These are phyloP conservation scores for Astathelohania contejeani DNA, from an alignment of 371 early-diverging fungal genomes.

Conservation along the genomic window DNA sequence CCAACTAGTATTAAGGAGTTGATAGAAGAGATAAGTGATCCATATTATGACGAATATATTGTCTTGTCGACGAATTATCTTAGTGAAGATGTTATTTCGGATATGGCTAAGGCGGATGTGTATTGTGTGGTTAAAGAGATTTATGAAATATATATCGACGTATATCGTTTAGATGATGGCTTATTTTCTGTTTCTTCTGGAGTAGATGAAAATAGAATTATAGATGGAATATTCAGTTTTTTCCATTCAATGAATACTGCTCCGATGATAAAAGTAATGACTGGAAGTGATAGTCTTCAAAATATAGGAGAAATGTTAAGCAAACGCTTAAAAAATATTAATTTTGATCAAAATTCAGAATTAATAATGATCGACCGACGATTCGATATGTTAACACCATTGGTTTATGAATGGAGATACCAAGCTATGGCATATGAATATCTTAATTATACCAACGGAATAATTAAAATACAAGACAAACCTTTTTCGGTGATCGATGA, in stretches of 20 bases:
- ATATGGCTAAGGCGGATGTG: slow-evolving; percentile 44
- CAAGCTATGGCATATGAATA: slow-evolving; percentile 47
- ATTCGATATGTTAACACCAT: slow-evolving; percentile 49
- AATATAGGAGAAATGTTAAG: slow-evolving; percentile 7
- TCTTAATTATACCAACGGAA: slow-evolving; percentile 35
- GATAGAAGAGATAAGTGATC: slow-evolving; percentile 38
- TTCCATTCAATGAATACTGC: slow-evolving; percentile 30
- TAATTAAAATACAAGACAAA: slow-evolving; percentile 24
- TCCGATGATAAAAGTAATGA: slow-evolving; percentile 32
- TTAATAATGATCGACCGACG: slow-evolving; percentile 44
- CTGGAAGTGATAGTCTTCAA: background rate
- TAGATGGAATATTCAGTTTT: slow-evolving; percentile 27
- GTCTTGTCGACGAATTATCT: slow-evolving; percentile 46
- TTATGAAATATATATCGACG: slow-evolving; percentile 48
- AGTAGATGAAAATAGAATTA: slow-evolving; percentile 5
- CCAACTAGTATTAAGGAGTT: slow-evolving; percentile 32
- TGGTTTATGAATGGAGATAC: slow-evolving; percentile 50
- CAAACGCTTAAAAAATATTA: background rate
- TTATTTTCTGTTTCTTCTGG: slow-evolving; percentile 13
- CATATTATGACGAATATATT: slow-evolving; percentile 45
- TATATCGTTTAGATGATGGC: slow-evolving; percentile 23
- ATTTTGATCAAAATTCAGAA: slow-evolving; percentile 6
- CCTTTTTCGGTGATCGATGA: slow-evolving; percentile 17
- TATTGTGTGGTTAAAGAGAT: slow-evolving; percentile 43
- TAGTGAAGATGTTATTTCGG: slow-evolving; percentile 29